Evolutionary conservation across 345 rosid genomes (phyloP), one percentile per base, ranked within the genome.

Genomic region (Salix brachista): DNA sequence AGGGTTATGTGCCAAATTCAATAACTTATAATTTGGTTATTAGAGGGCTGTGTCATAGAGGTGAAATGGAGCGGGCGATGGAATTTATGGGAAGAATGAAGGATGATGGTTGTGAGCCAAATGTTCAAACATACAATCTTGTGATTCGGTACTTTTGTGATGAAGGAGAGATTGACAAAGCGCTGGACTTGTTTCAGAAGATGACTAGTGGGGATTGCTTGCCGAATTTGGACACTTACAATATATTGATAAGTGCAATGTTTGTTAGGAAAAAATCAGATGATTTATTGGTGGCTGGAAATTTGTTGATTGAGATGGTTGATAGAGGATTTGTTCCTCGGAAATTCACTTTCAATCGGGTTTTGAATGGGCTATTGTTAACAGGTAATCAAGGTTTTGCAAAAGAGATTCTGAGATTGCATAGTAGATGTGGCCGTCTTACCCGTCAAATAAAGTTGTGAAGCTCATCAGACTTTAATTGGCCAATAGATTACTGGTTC

Each of bases 221-320:
- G 86, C 99, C 97, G 0, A 95, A 89, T 78, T 74, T 95, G 79
- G 99, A 95, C 82, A 95, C 97, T 0, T 93, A 95, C 71, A 93
- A 95, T 78, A 70, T 93, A 25, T 78, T 91, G 78, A 90, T 93
- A n/a, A 85, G 85, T 71, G 84, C 92, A n/a, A 95, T 95, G 97
- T 95, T 95, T 86, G 90, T 88, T 74, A 88, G 96, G 82, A 95
- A 93, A 87, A 91, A 70, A 82, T 80, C 93, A 0, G 90, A 89
- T 67, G 97, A 95, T 84, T 76, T 91, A 84, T 34, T 91, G 76
- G 85, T 90, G 65, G 97, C 99, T 36, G 97, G 97, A 77, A 89
- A 88, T 72, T 80, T 91, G 72, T 83, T 93, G 82, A 78, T 93
- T 80, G 94, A 95, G 86, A 95, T 95, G 99, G 90, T 91, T 80